Conservation (phyloP, 2,329 filamentous ascomycete species). For the Monosporascus ibericus region DNA sequence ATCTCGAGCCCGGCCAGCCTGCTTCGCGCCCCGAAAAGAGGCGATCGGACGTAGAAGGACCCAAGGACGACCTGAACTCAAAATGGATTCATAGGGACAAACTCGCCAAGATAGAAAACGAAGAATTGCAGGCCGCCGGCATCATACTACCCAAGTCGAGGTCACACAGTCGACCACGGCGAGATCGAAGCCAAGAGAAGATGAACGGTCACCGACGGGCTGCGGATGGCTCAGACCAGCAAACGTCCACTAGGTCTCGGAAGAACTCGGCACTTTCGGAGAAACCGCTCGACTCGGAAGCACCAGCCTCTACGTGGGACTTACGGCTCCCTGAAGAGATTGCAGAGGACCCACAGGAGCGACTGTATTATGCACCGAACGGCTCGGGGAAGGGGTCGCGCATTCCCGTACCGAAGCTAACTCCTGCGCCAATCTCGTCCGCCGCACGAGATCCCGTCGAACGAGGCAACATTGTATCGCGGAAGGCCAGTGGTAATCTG, state of each 20-base stretch:
- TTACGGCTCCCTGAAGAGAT: slow-evolving; percentile 73
- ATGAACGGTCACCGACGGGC: slow-evolving; percentile 25
- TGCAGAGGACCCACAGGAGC: slow-evolving; percentile 48
- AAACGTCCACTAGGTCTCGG: slow-evolving; percentile 27
- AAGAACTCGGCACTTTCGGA: slow-evolving; percentile 31
- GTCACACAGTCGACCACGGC: slow-evolving; percentile 43
- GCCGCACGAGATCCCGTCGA: slow-evolving; percentile 54
- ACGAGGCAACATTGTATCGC: slow-evolving; percentile 61
- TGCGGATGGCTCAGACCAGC: slow-evolving; percentile 26
- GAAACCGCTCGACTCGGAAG: slow-evolving; percentile 12
- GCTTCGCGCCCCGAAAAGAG: slow-evolving; percentile 17
- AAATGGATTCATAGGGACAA: slow-evolving; percentile 88
- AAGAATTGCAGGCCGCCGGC: slow-evolving; percentile 73
- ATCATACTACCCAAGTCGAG: slow-evolving; percentile 54
- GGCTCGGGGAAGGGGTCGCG: slow-evolving; percentile 61
- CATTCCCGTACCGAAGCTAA: slow-evolving; percentile 80
- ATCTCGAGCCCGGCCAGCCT: slow-evolving; percentile 14
- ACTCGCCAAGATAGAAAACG: slow-evolving; percentile 72
- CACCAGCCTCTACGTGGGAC: slow-evolving; percentile 57
- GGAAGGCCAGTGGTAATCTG: slow-evolving; percentile 51
- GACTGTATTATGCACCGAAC: slow-evolving; percentile 42
- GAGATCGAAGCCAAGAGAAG: slow-evolving; percentile 36
- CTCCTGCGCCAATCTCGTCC: slow-evolving; percentile 67
- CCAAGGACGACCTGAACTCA: slow-evolving; percentile 49
- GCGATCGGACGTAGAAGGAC: slow-evolving; percentile 23